Conservation (phyloP, 2,329 filamentous ascomycete species). For the Penicillium hordei region DNA sequence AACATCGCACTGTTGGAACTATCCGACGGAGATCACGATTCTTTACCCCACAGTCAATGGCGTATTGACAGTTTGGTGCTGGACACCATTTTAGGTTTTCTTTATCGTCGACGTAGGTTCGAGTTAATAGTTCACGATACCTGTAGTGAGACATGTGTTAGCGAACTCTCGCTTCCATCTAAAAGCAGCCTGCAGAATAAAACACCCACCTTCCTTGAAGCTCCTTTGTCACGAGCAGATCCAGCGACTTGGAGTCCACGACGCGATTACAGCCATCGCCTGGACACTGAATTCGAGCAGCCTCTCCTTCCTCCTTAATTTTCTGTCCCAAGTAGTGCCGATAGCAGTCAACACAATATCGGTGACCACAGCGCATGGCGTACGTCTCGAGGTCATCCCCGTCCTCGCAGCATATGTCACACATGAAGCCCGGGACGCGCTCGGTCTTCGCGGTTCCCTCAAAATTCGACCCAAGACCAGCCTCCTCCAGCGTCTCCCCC, state of each 20-base stretch:
- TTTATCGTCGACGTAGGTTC: slow-evolving; percentile 96
- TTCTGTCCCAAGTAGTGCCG: slow-evolving; percentile 88
- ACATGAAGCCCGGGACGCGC: slow-evolving; percentile 72
- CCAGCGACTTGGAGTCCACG: slow-evolving; percentile 84
- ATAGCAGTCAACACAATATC: slow-evolving; percentile 92
- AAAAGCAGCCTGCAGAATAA: slow-evolving; percentile 2
- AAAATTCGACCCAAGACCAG: slow-evolving; percentile 72
- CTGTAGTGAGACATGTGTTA: slow-evolving; percentile 43
- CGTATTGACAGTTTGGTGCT: slow-evolving; percentile 93
- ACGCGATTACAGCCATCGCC: slow-evolving; percentile 83
- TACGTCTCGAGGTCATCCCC: slow-evolving; percentile 74
- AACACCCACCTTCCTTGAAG: slow-evolving; percentile 54
- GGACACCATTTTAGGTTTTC: slow-evolving; percentile 97
- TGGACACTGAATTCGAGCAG: slow-evolving; percentile 90
- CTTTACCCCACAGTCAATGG: slow-evolving; percentile 84
- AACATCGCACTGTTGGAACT: slow-evolving; percentile 86
- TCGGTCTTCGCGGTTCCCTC: slow-evolving; percentile 66
- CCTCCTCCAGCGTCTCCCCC: slow-evolving; percentile 75
- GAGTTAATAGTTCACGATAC: slow-evolving; percentile 82
- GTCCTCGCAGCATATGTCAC: slow-evolving; percentile 96
- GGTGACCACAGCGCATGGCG: slow-evolving; percentile 90
- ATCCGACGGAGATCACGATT: slow-evolving; percentile 79
- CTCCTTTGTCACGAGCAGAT: slow-evolving; percentile 65
- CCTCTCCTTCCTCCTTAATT: slow-evolving; percentile 92
- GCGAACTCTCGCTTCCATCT: not conserved